A percentile compares a stretch with the other conserved stretches of the same genome.
These are phyloP conservation scores for Candida patagonica DNA, from an alignment of 805 yeast genomes.

Conservation along the genomic window DNA sequence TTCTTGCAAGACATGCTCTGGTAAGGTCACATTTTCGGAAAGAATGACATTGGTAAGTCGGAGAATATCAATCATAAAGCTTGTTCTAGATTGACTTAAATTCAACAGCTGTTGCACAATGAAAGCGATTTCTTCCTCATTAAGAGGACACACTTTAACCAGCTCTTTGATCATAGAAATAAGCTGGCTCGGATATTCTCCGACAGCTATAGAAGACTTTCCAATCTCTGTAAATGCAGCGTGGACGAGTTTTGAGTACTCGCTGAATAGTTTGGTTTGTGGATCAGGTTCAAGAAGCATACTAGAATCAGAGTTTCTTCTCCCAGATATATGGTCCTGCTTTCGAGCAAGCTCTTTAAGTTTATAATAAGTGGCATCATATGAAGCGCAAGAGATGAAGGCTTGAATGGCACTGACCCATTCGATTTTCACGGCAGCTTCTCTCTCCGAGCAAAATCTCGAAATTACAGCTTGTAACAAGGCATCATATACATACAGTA, in stretches of 20 bases:
- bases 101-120: slow-evolving; percentile 6
- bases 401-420: slow-evolving; percentile 37
- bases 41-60: slow-evolving; percentile 10
- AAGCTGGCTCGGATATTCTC: neutral
- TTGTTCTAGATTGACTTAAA: slow-evolving; percentile 7
- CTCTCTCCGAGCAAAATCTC: slow-evolving; percentile 27
- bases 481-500: slow-evolving; percentile 23
- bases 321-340: neutral
- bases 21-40: slow-evolving; percentile 10
- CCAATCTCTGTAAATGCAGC: slow-evolving; percentile 8
- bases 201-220: slow-evolving; percentile 5
- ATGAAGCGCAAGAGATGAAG: slow-evolving; percentile 33
- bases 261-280: slow-evolving; percentile 5
- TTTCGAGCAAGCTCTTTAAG: slow-evolving; percentile 9
- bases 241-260: slow-evolving; percentile 7
- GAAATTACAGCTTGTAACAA: slow-evolving; percentile 36
- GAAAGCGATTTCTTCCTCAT: slow-evolving; percentile 7
- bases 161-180: slow-evolving; percentile 1
- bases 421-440: slow-evolving; percentile 42
- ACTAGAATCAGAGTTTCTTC: slow-evolving; percentile 23
- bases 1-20: neutral
- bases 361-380: slow-evolving; percentile 32
- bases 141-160: slow-evolving; percentile 5
- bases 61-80: slow-evolving; percentile 12
- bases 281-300: slow-evolving; percentile 21